phyloP scores from a whole-genome alignment of 805 yeast genomes.

The Scheffersomyces lignosus region DNA sequence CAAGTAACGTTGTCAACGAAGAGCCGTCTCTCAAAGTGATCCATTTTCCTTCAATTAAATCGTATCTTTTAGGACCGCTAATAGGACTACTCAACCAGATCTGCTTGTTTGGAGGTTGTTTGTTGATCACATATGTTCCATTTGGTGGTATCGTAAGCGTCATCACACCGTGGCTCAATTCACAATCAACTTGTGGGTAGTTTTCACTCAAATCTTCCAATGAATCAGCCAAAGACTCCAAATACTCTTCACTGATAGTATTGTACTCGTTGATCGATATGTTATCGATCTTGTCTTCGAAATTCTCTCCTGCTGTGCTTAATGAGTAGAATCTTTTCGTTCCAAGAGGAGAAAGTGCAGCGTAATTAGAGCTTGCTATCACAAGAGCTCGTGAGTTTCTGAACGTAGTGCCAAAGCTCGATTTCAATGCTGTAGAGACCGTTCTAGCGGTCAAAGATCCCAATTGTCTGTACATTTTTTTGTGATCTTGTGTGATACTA shows the following conservation, averaged over 20 bases:
- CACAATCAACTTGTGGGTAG: constrained; percentile 66
- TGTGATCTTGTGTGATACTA: too few relatives aligned
- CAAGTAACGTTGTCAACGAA: constrained; percentile 33
- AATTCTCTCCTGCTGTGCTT: constrained; percentile 53
- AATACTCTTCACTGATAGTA: constrained; percentile 58
- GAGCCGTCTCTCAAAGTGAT: constrained; percentile 65
- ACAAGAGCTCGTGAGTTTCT: neutral
- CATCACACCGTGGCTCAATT: constrained; percentile 85
- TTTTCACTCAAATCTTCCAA: constrained; percentile 68
- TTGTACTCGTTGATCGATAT: constrained; percentile 60
- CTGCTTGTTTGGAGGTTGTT: constrained; percentile 97
- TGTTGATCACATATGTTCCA: constrained; percentile 91
- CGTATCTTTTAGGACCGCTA: constrained; percentile 83
- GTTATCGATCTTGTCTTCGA: constrained; percentile 52
- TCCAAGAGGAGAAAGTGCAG: neutral
- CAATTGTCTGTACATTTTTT: too few relatives aligned
- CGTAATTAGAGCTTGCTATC: neutral
- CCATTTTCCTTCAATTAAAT: constrained; percentile 76
- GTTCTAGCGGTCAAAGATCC: too few relatives aligned
- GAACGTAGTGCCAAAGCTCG: too few relatives aligned
- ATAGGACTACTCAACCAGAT: constrained; percentile 94
- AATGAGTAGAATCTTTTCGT: constrained; percentile 13
- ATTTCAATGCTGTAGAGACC: too few relatives aligned
- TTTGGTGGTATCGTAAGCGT: constrained; percentile 65
- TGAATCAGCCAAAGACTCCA: constrained; percentile 67